Conservation (phyloP, 2,329 filamentous ascomycete species). For the Aspergillus sp. region DNA sequence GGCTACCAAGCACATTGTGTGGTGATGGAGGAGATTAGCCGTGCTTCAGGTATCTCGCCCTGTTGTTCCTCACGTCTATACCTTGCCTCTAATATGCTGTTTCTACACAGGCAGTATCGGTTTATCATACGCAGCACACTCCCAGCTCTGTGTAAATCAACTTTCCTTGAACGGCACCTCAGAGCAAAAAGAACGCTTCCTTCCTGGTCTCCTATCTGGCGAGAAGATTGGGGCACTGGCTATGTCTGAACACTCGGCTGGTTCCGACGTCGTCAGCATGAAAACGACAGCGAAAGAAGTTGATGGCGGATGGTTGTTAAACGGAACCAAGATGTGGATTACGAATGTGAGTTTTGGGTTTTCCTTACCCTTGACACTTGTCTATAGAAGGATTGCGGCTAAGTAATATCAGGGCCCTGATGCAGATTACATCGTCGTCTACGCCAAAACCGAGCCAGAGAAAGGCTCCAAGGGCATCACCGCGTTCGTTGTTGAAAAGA, state of each 20-base stretch:
- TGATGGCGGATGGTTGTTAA: conserved; percentile 81
- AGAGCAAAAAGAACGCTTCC: conserved; percentile 76
- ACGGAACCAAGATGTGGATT: conserved; percentile 99
- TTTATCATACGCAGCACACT: conserved; percentile 92
- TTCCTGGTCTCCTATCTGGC: conserved; percentile 79
- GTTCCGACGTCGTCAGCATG: conserved; percentile 95
- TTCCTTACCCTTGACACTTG: too few relatives aligned
- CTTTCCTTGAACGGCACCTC: conserved; percentile 81
- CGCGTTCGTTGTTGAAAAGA: conserved; percentile 80
- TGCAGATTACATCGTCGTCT: conserved; percentile 91
- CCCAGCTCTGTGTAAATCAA: conserved; percentile 95
- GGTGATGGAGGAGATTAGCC: conserved; percentile 90
- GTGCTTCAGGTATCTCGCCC: conserved; percentile 65
- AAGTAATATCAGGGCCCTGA: conserved; percentile 63
- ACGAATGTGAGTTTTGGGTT: conserved; percentile 68
- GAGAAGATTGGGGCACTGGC: conserved; percentile 82
- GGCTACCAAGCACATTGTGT: conserved; percentile 96
- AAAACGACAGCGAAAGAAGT: conserved; percentile 77
- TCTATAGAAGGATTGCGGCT: not conserved
- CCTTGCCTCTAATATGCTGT: not conserved
- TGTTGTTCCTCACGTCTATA: not conserved
- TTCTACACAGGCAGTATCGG: conserved; percentile 50
- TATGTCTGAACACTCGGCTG: conserved; percentile 91
- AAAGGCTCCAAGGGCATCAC: conserved; percentile 88
- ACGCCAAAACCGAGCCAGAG: conserved; percentile 86